Evolutionary conservation across 208 protist genomes (phyloP).

Genomic region (Wallacemonas rigidus): DNA sequence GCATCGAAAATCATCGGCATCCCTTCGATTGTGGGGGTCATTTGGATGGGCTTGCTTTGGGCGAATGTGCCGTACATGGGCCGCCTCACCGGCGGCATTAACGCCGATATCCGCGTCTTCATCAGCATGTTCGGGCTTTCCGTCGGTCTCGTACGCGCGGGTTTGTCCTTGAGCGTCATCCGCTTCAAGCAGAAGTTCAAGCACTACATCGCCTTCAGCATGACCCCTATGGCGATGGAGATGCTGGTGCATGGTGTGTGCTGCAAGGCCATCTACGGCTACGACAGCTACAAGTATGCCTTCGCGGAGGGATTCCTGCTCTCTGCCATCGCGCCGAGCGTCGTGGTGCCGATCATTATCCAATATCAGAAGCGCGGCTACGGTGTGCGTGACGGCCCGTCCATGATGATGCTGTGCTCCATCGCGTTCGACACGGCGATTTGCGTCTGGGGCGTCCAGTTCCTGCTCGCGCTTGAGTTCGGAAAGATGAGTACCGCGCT

Average conservation of each 20-base stretch:
- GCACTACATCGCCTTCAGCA: slow-evolving; percentile 43
- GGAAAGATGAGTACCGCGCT: slow-evolving; percentile 35
- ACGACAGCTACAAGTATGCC: slow-evolving; percentile 44
- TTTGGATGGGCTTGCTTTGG: slow-evolving; percentile 56
- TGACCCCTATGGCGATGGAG: slow-evolving; percentile 47
- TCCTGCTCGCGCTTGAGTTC: slow-evolving; percentile 56
- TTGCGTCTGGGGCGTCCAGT: slow-evolving; percentile 49
- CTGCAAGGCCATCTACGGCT: slow-evolving; percentile 46
- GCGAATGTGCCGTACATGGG: slow-evolving; percentile 53
- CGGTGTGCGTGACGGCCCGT: slow-evolving; percentile 47
- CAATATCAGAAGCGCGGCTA: slow-evolving; percentile 50
- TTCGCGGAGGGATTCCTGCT: slow-evolving; percentile 55
- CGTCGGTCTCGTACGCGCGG: slow-evolving; percentile 53
- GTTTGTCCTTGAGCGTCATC: slow-evolving; percentile 58
- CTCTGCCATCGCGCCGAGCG: slow-evolving; percentile 47
- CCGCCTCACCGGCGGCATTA: slow-evolving; percentile 51
- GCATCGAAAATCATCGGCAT: slow-evolving; percentile 36
- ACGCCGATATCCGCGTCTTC: slow-evolving; percentile 32
- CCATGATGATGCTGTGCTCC: slow-evolving; percentile 61
- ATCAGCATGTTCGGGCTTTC: slow-evolving; percentile 47
- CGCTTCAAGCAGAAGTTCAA: slow-evolving; percentile 52
- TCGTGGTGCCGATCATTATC: slow-evolving; percentile 55
- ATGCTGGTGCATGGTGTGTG: slow-evolving; percentile 47
- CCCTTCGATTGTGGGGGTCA: slow-evolving; percentile 51
- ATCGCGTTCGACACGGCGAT: slow-evolving; percentile 45